phyloP scores from a whole-genome alignment of 2,329 filamentous ascomycete species.

The Verticillium longisporum region DNA sequence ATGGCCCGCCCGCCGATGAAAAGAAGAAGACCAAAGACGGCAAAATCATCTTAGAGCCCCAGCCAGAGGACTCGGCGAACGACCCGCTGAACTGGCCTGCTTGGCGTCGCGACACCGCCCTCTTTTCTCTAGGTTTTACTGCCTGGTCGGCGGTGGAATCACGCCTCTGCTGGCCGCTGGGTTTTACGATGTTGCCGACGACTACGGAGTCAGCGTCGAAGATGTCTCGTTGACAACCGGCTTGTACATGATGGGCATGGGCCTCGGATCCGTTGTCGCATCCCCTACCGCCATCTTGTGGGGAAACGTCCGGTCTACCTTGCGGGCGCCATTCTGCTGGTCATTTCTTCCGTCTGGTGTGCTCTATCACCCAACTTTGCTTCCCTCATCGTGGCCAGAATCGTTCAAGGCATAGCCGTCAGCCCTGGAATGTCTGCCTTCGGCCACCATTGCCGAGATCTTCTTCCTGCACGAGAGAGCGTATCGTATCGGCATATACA shows the following conservation, averaged over 20 bases:
- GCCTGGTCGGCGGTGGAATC: slow-evolving; percentile 88
- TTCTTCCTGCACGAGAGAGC: slow-evolving; percentile 93
- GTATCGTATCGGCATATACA: slow-evolving; percentile 90
- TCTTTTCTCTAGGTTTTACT: slow-evolving; percentile 82
- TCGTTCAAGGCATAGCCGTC: slow-evolving; percentile 83
- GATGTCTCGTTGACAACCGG: slow-evolving; percentile 82
- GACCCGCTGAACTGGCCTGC: slow-evolving; percentile 89
- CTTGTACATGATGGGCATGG: slow-evolving; percentile 89
- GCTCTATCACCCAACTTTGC: slow-evolving; percentile 74
- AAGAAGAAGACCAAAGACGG: slow-evolving; percentile 78
- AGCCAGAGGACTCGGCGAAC: slow-evolving; percentile 84
- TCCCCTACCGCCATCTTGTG: slow-evolving; percentile 87
- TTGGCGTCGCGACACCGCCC: slow-evolving; percentile 71
- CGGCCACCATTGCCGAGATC: slow-evolving; percentile 91
- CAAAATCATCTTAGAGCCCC: slow-evolving; percentile 79
- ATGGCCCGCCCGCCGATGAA: slow-evolving; percentile 19
- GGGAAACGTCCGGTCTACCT: slow-evolving; percentile 92
- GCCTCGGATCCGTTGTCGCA: slow-evolving; percentile 74
- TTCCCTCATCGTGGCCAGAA: slow-evolving; percentile 72
- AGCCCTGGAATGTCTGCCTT: slow-evolving; percentile 85
- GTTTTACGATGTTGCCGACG: slow-evolving; percentile 70
- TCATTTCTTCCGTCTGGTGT: slow-evolving; percentile 74
- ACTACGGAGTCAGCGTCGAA: slow-evolving; percentile 59
- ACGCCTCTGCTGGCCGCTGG: slow-evolving; percentile 85
- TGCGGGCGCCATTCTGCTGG: slow-evolving; percentile 65